Conservation (phyloP, 1,284 basidiomycete species). For the Ceratobasidium sp. region DNA sequence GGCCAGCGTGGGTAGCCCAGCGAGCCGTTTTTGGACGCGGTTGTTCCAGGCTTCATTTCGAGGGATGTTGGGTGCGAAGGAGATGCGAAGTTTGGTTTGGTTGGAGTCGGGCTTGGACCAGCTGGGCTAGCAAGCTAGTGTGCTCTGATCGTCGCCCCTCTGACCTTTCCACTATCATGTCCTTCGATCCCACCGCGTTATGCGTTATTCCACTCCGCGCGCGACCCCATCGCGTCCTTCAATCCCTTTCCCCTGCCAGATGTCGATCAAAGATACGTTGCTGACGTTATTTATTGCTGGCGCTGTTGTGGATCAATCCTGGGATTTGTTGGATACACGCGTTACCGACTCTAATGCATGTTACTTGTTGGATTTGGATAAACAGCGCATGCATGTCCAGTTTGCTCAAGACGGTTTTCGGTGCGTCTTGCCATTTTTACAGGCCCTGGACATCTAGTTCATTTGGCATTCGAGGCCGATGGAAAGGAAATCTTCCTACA, state of each 20-base stretch:
- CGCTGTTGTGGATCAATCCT: background rate
- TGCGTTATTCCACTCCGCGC: background rate
- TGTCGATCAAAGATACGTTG: background rate
- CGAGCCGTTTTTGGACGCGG: no score
- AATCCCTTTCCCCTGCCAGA: background rate
- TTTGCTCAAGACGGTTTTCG: conserved; percentile 38
- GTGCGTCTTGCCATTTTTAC: conserved; percentile 4
- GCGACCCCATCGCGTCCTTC: background rate
- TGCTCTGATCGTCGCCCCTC: no score
- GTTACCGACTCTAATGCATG: background rate
- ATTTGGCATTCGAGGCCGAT: no score
- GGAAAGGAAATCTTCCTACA: no score
- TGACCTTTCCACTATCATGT: no score
- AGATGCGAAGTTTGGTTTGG: no score
- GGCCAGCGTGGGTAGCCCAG: no score
- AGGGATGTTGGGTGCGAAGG: no score
- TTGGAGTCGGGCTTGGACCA: background rate
- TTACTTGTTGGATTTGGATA: background rate
- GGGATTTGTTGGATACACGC: background rate
- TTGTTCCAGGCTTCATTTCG: no score
- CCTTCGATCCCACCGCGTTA: no score
- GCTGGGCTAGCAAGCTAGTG: no score
- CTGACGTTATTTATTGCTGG: background rate
- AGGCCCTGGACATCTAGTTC: background rate
- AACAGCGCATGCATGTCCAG: conserved; percentile 41